Base-by-base conservation (phyloP, 2,329 filamentous ascomycete genomes). In the Cadophora sp. region DNA sequence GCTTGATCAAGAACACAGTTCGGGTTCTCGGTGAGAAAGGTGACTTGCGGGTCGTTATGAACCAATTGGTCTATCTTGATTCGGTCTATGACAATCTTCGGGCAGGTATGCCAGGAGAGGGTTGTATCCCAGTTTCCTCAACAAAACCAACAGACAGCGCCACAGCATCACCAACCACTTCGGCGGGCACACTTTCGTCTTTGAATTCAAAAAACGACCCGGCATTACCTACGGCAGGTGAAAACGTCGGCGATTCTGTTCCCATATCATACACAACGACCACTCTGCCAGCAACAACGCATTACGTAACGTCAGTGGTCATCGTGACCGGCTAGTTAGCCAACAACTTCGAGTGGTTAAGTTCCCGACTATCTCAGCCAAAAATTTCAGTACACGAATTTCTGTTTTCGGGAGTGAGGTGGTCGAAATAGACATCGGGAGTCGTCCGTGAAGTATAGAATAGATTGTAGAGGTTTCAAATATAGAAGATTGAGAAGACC, bases 391-490 rank as follows among this genome's bases (percentile, higher is more conserved):
- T 56, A 56, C 27, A 56, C 19, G 19, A 34, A 31, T 56, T 11
- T 56, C 29, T 31, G 53, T 56, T 56, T 56, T 56, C 5, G 8
- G 19, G 29, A 56, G 19, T 56, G 9, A 56, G 19, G 19, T 22
- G 16, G 29, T 34, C 16, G 16, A 55, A 55, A 8, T 31, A 55
- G 27, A 55, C 7, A 55, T 31, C 16, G 3, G 27, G 27, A 31
- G 29, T 50, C 6, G 22, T 24, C n/a, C 26, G 7, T 50, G 12
- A 50, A 50, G 22, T 50, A 50, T 50, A 50, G 12, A 50, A 50
- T 50, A 50, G 46, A 50, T 50, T 50, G 46, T 12, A 50, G 46
- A 50, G 46, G 12, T 50, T 50, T 50, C 22, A n/a, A 50, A 50
- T 50, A 50, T 50, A 50, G 12, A 50, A 50, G 22, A 50, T 50